Evolutionary conservation across 352 stramenopile genomes (phyloP).

Genomic region (Phytophthora quininea): DNA sequence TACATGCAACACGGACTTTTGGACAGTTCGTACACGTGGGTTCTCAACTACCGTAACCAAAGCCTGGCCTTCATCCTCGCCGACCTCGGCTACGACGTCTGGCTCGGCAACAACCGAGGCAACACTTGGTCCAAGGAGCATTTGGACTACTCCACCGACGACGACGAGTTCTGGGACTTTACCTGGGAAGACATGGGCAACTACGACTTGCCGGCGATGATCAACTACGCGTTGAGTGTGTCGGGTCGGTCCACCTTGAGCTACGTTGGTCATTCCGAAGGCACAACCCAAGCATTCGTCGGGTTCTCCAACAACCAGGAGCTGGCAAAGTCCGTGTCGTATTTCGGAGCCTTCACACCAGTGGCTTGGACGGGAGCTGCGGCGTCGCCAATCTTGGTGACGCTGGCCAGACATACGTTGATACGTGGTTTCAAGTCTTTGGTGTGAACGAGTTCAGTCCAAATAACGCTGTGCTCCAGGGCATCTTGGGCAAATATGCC

Average conservation of each 20-base stretch:
- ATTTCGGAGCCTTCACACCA: conserved; percentile 53
- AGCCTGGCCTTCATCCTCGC: conserved; percentile 55
- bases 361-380: conserved; percentile 42
- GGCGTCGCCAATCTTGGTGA: conserved; percentile 34
- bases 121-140: conserved; percentile 55
- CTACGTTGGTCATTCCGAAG: conserved; percentile 58
- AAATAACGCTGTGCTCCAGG: conserved; percentile 37
- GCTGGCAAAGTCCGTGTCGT: conserved; percentile 55
- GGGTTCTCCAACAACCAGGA: conserved; percentile 56
- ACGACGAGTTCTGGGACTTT: conserved; percentile 59
- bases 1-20: conserved; percentile 59
- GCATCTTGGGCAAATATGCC: conserved; percentile 42
- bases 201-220: conserved; percentile 53
- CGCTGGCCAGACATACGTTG: conserved; percentile 42
- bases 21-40: conserved; percentile 59
- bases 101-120: conserved; percentile 66
- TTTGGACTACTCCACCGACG: conserved; percentile 37
- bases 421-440: conserved; percentile 42
- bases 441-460: conserved; percentile 47
- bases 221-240: conserved; percentile 41
- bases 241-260: conserved; percentile 38
- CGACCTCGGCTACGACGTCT: conserved; percentile 63
- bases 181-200: conserved; percentile 60
- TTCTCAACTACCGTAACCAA: conserved; percentile 56
- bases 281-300: conserved; percentile 56